A percentile compares a stretch with the other conserved stretches of the same genome.
phyloP scores from a whole-genome alignment of 129 eudicot genomes.

The Arctium minus region DNA sequence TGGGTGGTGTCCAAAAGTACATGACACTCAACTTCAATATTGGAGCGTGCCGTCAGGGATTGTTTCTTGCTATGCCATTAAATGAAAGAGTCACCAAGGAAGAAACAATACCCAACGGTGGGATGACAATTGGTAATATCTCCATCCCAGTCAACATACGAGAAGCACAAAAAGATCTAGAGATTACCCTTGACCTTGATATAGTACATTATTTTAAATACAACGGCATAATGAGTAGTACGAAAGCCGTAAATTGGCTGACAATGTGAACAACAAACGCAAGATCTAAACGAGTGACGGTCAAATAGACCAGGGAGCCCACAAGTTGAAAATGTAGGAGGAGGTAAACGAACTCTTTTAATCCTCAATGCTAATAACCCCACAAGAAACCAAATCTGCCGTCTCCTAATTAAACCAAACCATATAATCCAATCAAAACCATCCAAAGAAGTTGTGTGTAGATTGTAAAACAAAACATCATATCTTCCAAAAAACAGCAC shows the following conservation, averaged over 20 bases:
- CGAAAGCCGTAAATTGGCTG: not conserved
- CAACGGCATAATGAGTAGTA: not conserved
- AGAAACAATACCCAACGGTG: too few relatives aligned
- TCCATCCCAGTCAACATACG: too few relatives aligned
- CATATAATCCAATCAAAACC: constrained; percentile 28
- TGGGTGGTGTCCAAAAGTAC: too few relatives aligned
- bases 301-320: not conserved
- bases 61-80: too few relatives aligned
- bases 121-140: too few relatives aligned
- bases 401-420: constrained; percentile 25
- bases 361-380: not conserved
- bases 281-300: not conserved
- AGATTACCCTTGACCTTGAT: too few relatives aligned
- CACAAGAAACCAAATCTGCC: constrained; percentile 25
- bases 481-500: constrained; percentile 79
- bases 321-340: not conserved
- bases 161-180: too few relatives aligned
- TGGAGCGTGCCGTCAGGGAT: too few relatives aligned
- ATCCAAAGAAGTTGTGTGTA: not conserved
- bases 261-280: not conserved
- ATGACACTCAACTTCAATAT: too few relatives aligned
- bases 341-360: not conserved
- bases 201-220: not conserved
- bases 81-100: too few relatives aligned
- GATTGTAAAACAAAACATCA: constrained; percentile 38